Base-by-base conservation (phyloP, 768 basidiomycete species). In the Mycena indigotica region DNA sequence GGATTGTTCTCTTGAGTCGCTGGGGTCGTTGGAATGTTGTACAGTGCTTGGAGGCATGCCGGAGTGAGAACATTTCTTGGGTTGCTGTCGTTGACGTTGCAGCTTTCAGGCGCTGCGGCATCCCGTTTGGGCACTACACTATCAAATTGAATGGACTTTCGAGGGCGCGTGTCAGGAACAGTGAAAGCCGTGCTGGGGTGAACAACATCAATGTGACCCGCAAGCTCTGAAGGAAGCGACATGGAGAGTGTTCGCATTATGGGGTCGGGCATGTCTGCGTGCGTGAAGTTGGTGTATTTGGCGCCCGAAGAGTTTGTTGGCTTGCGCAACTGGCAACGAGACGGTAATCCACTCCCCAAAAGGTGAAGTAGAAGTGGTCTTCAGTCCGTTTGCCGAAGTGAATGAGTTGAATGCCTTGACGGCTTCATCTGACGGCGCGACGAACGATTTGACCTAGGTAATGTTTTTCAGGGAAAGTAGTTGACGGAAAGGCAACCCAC, bases 41-140 rank as follows among this genome's bases (percentile, higher is more conserved):
- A 69, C 21, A 69, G 48, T 8, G 58, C 63, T 49, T 59, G 65
- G 4, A 69, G 61, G 50, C 67, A 68, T 12, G 63, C 57, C 24
- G 67, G 66, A 26, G 63, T 65, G 40, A 68, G 55, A 3, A 8
- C 26, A 66, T 69, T 48, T 28, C 49, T 45, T 5, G 58, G 53
- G n/a, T n/a, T n/a, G n/a, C n/a, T n/a, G 41, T 44, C 41, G 41
- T 21, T 58, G 44, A 26, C 32, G 24, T 53, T 55, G 45, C 67
- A 65, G 0, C 52, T 55, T 5, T 63, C 56, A 39, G 63, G 63
- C 4, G 62, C 61, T 1, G 58, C 53, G 23, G 40, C 50, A n/a
- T 41, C 55, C 15, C 52, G 40, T 23, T 30, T 46, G 25, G 1
- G 35, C 28, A 35, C 39, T n/a, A n/a, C n/a, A 32, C 35, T 25